A percentile compares a stretch with the other conserved stretches of the same genome.
phyloP scores from a whole-genome alignment of 305 asterid genomes.

The Fraxinus sp. region DNA sequence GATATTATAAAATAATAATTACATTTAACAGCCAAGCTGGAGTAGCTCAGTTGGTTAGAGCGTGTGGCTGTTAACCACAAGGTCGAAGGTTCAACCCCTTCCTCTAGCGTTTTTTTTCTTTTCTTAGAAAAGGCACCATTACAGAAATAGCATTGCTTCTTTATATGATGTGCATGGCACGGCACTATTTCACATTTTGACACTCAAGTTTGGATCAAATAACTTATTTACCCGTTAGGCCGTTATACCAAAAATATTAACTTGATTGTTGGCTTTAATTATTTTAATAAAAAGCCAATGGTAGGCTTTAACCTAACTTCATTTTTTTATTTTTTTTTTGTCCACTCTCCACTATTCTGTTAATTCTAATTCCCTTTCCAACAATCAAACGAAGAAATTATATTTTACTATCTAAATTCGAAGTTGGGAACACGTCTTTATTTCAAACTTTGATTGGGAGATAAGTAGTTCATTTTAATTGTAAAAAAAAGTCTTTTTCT shows the following conservation, averaged over 20 bases:
- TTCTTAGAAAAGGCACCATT: background rate
- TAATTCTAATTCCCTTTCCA: background rate
- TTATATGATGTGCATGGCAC: background rate
- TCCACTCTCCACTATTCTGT: background rate
- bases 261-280: background rate
- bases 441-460: background rate
- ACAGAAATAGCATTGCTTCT: background rate
- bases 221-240: no score
- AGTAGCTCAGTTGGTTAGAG: constrained; percentile 90
- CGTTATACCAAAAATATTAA: no score
- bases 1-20: background rate
- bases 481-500: background rate
- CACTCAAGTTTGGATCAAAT: background rate
- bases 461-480: background rate
- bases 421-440: background rate
- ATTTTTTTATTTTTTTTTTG: background rate
- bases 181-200: background rate
- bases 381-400: background rate
- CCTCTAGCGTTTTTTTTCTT: constrained; percentile 38
- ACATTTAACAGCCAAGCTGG: constrained; percentile 36
- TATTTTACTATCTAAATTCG: background rate
- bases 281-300: background rate
- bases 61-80: constrained; percentile 92
- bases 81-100: constrained; percentile 78
- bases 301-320: background rate